A percentile compares a stretch with the other conserved stretches of the same genome.
These are phyloP conservation scores for Conringia planisiliqua DNA, from an alignment of 345 rosid genomes.

Conservation along the genomic window DNA sequence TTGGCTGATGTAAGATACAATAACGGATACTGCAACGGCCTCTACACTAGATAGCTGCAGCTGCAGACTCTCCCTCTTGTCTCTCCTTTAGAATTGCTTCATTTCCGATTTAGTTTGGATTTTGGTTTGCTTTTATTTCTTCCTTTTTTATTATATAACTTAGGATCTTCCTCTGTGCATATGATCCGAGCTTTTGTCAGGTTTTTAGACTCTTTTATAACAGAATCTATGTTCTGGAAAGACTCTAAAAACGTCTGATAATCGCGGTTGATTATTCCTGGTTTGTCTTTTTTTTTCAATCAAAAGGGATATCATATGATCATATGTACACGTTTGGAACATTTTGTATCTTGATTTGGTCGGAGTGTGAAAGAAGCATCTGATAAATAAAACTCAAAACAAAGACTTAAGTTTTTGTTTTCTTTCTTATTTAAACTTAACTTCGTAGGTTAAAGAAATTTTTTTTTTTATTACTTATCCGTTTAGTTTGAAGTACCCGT, in stretches of 20 bases:
- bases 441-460: no score
- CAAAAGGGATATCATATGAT: slow-evolving; percentile 27
- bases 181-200: slow-evolving; percentile 20
- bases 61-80: neutral
- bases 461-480: neutral
- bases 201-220: slow-evolving; percentile 1
- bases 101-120: slow-evolving; percentile 1
- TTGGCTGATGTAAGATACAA: slow-evolving; percentile 45
- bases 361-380: slow-evolving; percentile 2
- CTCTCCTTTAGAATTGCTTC: neutral
- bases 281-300: slow-evolving; percentile 1
- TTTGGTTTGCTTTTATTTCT: slow-evolving; percentile 4
- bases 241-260: slow-evolving; percentile 13
- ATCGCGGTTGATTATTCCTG: slow-evolving; percentile 11
- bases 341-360: slow-evolving; percentile 17
- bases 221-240: slow-evolving; percentile 12
- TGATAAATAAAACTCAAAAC: slow-evolving; percentile 2
- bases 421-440: no score
- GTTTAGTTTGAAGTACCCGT: neutral
- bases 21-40: slow-evolving; percentile 52
- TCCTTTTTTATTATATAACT: neutral
- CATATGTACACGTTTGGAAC: slow-evolving; percentile 17
- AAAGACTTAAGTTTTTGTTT: neutral
- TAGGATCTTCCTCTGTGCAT: slow-evolving; percentile 18
- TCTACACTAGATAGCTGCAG: slow-evolving; percentile 46